These are phyloP conservation scores for Beauveria medogensis DNA, from an alignment of 2,329 filamentous ascomycete genomes.

Conservation along the genomic window DNA sequence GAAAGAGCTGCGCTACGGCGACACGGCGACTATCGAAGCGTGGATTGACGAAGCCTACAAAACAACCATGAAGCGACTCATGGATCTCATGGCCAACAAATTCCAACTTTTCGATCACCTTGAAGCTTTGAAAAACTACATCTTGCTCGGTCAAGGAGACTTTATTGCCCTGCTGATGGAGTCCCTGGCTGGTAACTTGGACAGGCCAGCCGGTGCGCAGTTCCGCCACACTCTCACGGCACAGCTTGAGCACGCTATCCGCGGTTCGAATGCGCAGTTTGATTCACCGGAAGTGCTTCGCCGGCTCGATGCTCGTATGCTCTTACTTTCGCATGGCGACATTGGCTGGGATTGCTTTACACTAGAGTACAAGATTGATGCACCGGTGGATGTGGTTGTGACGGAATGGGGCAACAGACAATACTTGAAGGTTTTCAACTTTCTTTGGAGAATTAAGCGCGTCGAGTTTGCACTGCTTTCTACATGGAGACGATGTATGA, in stretches of 20 bases:
- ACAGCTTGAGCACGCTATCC: conserved; percentile 95
- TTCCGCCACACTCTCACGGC: conserved; percentile 95
- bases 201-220: conserved; percentile 91
- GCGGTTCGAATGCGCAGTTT: conserved; percentile 93
- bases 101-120: conserved; percentile 94
- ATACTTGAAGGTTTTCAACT: conserved; percentile 98
- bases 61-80: conserved; percentile 91
- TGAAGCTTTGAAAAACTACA: conserved; percentile 85
- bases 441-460: conserved; percentile 94
- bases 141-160: conserved; percentile 89
- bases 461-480: conserved; percentile 89
- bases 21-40: conserved; percentile 81
- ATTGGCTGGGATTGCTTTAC: conserved; percentile 99
- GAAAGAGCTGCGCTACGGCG: conserved; percentile 84
- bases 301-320: conserved; percentile 92
- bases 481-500: conserved; percentile 94
- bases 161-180: conserved; percentile 98
- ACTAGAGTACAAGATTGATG: conserved; percentile 95
- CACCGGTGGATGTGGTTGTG: conserved; percentile 92
- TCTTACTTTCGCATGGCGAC: conserved; percentile 90
- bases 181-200: conserved; percentile 83
- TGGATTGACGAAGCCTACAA: conserved; percentile 98
- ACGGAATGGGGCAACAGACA: conserved; percentile 93
- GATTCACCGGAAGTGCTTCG: conserved; percentile 87
- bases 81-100: conserved; percentile 87